Evolutionary conservation across 768 basidiomycete genomes (phyloP), one percentile per base, ranked within the genome.

Genomic region (Myochromella boudieri): DNA sequence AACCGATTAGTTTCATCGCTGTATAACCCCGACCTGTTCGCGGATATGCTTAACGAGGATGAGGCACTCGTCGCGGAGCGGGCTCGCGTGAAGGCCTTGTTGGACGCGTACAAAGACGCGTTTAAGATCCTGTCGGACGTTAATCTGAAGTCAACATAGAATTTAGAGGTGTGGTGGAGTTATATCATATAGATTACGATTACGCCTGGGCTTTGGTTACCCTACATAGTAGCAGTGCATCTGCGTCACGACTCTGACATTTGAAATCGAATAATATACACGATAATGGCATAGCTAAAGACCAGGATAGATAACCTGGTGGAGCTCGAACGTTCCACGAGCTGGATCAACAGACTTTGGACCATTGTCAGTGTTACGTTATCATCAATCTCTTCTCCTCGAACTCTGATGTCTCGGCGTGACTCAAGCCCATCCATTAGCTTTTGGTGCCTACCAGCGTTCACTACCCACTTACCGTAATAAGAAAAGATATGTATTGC

Each of bases 51-150:
- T 59, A 88, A 92, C 59, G 97, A 99, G 69, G 97, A 99, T 60
- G 95, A 98, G 69, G 83, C 88, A 50, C 73, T 98, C 42, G 94
- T 97, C 37, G 89, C 91, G 34, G 97, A 99, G 71, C 77, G 97
- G 44, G 78, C 91, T 52, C 76, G 97, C 62, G 90, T 99, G 15
- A 97, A 98, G 78, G 86, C 91, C 1, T 66, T 98, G 42, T 72
- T 99, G 57, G 93, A 97, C 60, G 95, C 95, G 12, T 99, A 99
- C 69, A 94, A 87, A 75, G 95, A 89, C 33, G 91, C 91, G 38
- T 93, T 93, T 68, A 91, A 87, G 68, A 91, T 80, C 14, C 70
- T 93, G 20, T 87, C 89, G 3, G 91, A 93, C 56, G 83, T 93
- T 42, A 87, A 78, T 59, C 63, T 93, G 57, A 90, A 87, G 65